These are phyloP conservation scores for Cryomyces minteri DNA, from an alignment of 495 filamentous ascomycete species.

Conservation along the genomic window DNA sequence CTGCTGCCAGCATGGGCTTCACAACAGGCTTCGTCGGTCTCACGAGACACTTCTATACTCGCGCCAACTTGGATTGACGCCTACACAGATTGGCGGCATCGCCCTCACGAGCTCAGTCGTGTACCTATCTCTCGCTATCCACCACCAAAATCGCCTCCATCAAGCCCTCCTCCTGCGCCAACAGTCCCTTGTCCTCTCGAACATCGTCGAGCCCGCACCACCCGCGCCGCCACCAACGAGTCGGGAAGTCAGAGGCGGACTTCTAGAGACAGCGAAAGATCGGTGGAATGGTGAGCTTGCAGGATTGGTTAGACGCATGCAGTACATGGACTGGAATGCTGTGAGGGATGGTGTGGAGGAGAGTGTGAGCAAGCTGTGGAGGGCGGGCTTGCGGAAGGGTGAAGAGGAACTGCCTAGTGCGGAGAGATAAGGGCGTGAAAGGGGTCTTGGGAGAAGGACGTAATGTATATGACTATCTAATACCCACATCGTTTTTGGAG, in stretches of 20 bases:
- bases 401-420: constrained; percentile 10
- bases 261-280: constrained; percentile 22
- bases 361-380: constrained; percentile 6
- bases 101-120: constrained; percentile 67
- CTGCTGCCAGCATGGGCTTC: constrained; percentile 43
- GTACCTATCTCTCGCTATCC: constrained; percentile 61
- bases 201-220: constrained; percentile 28
- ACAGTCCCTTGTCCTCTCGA: constrained; percentile 42
- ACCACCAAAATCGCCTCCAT: constrained; percentile 48
- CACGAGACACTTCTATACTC: constrained; percentile 3
- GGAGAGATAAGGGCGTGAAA: neutral
- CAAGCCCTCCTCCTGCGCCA: constrained; percentile 57
- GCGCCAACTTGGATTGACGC: neutral
- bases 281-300: constrained; percentile 22
- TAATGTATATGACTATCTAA: too few species aligned
- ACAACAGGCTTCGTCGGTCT: constrained; percentile 62
- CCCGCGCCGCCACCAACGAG: constrained; percentile 52
- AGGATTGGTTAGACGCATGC: constrained; percentile 13
- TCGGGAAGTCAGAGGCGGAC: constrained; percentile 13
- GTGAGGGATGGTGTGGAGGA: constrained; percentile 18
- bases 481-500: too few species aligned
- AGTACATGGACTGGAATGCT: constrained; percentile 17
- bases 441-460: too few species aligned
- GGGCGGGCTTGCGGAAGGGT: constrained; percentile 8
- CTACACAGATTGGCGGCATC: constrained; percentile 52